Percentiles rank a stretch among this genome's conserved stretches.
phyloP scores from a whole-genome alignment of 2,329 filamentous ascomycete species.

The Calcarisporium arbuscula region DNA sequence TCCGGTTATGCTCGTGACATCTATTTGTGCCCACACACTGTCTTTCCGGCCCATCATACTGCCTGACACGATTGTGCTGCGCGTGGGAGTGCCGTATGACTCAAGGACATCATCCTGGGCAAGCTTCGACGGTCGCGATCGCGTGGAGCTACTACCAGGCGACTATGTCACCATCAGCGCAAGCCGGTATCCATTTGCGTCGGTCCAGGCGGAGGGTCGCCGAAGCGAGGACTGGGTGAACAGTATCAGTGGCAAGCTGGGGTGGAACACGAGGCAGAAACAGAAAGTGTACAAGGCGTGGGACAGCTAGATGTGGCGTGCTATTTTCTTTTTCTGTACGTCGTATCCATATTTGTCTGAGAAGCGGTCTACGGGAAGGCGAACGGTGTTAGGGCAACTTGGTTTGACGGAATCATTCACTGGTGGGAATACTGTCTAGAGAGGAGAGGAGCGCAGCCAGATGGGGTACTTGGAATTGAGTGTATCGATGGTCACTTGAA shows the following conservation, averaged over 20 bases:
- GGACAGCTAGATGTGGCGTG: conserved; percentile 32
- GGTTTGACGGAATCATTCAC: too few relatives aligned
- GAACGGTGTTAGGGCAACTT: too few relatives aligned
- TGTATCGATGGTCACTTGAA: too few relatives aligned
- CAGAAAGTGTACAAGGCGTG: conserved; percentile 58
- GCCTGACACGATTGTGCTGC: conserved; percentile 89
- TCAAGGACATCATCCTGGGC: conserved; percentile 88
- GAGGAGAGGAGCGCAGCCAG: too few relatives aligned
- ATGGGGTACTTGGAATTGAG: too few relatives aligned
- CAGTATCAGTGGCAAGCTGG: conserved; percentile 70
- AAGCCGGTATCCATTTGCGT: conserved; percentile 73
- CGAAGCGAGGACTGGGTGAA: conserved; percentile 76
- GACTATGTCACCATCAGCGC: conserved; percentile 84
- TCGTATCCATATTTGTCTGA: too few relatives aligned
- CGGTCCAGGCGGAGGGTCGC: conserved; percentile 62
- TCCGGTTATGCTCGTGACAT: conserved; percentile 88
- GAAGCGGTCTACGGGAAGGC: too few relatives aligned
- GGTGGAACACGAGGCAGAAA: conserved; percentile 75
- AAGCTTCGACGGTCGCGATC: conserved; percentile 92
- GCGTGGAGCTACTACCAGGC: conserved; percentile 69
- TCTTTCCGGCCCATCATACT: conserved; percentile 96
- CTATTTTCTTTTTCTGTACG: too few relatives aligned
- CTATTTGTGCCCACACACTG: conserved; percentile 90
- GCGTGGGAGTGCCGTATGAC: conserved; percentile 91
- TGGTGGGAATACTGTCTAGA: too few relatives aligned